Evolutionary conservation across 257 asterid species (phyloP).

Genomic region (Solanum acaule): DNA sequence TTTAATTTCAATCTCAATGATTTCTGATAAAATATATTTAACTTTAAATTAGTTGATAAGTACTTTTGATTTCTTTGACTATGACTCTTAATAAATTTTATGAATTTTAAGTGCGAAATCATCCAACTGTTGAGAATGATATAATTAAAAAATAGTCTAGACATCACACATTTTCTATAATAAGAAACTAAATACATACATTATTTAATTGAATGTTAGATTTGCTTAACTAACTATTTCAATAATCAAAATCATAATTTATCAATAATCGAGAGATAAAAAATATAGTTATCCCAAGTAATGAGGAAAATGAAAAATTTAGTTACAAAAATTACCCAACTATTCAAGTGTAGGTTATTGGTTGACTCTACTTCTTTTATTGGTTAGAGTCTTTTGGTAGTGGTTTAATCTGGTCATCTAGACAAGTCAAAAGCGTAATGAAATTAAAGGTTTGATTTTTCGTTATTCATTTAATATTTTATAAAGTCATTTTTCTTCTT

Average conservation of each 20-base stretch:
- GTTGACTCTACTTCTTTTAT: not conserved
- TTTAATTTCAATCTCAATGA: not conserved
- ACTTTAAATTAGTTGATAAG: not conserved
- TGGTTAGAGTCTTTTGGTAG: not conserved
- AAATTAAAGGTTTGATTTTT: not conserved
- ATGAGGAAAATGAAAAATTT: not conserved
- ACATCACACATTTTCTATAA: not conserved
- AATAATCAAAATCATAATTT: not conserved
- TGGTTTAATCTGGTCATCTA: not conserved
- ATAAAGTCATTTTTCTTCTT: too few species aligned
- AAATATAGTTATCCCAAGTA: not conserved
- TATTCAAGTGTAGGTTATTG: not conserved
- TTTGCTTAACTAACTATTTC: not conserved
- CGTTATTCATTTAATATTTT: too few species aligned
- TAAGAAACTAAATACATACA: not conserved
- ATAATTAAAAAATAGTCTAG: not conserved
- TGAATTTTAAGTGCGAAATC: not conserved
- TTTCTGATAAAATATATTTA: not conserved
- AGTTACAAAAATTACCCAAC: not conserved
- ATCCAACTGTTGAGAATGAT: not conserved
- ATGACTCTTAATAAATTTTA: not conserved
- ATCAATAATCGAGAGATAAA: not conserved
- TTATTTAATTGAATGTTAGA: not conserved
- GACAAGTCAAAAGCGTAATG: not conserved
- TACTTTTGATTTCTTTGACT: not conserved